phyloP scores from a whole-genome alignment of 208 protist genomes.

The Vickermania spadyakhi region DNA sequence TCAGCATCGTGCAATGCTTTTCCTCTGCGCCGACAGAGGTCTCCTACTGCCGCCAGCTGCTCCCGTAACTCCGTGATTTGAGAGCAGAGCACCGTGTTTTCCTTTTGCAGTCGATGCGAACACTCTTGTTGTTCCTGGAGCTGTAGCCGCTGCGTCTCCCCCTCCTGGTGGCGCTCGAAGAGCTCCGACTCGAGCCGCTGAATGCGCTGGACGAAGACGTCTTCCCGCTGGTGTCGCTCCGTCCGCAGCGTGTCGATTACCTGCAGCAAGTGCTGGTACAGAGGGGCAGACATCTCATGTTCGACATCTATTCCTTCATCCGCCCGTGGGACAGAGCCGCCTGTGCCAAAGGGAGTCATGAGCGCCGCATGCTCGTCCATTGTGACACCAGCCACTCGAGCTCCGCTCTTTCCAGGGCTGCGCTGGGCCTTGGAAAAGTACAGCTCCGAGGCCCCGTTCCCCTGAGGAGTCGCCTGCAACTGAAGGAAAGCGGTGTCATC shows the following conservation, averaged over 20 bases:
- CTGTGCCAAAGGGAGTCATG: background rate
- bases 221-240: constrained; percentile 11
- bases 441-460: background rate
- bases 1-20: constrained; percentile 9
- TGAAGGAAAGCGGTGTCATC: background rate
- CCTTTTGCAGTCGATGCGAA: constrained; percentile 44
- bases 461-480: background rate
- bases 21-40: constrained; percentile 17
- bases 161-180: constrained; percentile 25
- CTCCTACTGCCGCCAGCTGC: constrained; percentile 24
- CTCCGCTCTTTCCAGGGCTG: too few relatives aligned
- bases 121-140: constrained; percentile 66
- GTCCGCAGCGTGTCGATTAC: background rate
- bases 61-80: constrained; percentile 26
- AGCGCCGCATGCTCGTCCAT: background rate
- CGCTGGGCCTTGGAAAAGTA: too few relatives aligned
- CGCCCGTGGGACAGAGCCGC: too few relatives aligned
- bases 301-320: too few relatives aligned
- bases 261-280: background rate
- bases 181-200: constrained; percentile 19
- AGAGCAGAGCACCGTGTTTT: constrained; percentile 43
- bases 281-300: too few relatives aligned
- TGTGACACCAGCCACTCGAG: background rate
- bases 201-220: constrained; percentile 18
- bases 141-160: constrained; percentile 24